A percentile compares a stretch with the other conserved stretches of the same genome.
Conservation (phyloP, 805 yeast species). For the Aciculoconidium aculeatum region DNA sequence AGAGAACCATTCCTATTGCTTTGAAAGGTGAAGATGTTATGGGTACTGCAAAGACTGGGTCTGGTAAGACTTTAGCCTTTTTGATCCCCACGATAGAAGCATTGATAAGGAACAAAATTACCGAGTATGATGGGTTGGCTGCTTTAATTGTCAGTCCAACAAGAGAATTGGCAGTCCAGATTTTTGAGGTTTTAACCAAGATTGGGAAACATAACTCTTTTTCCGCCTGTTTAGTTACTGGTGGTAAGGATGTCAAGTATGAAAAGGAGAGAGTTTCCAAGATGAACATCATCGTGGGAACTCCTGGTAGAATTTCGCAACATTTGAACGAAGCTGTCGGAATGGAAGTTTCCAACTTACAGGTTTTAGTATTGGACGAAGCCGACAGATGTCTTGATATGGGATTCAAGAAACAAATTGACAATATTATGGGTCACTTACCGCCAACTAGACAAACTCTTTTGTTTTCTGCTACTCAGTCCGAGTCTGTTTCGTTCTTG, state of each 20-base stretch:
- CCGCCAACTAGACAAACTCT: constrained; percentile 81
- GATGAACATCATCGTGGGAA: constrained; percentile 80
- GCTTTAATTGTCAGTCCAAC: constrained; percentile 90
- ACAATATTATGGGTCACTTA: constrained; percentile 69
- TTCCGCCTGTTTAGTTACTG: constrained; percentile 88
- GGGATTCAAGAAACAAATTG: constrained; percentile 84
- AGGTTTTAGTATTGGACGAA: constrained; percentile 79
- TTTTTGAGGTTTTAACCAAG: constrained; percentile 78
- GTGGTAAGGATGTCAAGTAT: constrained; percentile 82
- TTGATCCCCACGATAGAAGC: constrained; percentile 74
- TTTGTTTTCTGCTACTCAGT: constrained; percentile 84
- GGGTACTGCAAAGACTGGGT: constrained; percentile 87
- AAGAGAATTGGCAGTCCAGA: constrained; percentile 86
- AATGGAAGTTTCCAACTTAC: constrained; percentile 67
- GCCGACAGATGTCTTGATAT: constrained; percentile 90
- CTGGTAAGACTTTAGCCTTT: constrained; percentile 88
- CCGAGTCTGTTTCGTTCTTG: constrained; percentile 73
- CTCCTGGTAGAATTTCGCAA: constrained; percentile 87
- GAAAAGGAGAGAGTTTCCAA: constrained; percentile 75
- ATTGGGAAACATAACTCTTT: constrained; percentile 71
- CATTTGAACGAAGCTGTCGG: constrained; percentile 88
- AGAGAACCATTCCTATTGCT: constrained; percentile 66
- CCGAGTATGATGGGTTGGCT: constrained; percentile 81
- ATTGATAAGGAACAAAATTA: constrained; percentile 64
- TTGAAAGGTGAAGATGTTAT: constrained; percentile 74